A percentile compares a stretch with the other conserved stretches of the same genome.
These are phyloP conservation scores for Trametes versicolor DNA, from an alignment of 1,284 basidiomycete genomes.

Conservation along the genomic window DNA sequence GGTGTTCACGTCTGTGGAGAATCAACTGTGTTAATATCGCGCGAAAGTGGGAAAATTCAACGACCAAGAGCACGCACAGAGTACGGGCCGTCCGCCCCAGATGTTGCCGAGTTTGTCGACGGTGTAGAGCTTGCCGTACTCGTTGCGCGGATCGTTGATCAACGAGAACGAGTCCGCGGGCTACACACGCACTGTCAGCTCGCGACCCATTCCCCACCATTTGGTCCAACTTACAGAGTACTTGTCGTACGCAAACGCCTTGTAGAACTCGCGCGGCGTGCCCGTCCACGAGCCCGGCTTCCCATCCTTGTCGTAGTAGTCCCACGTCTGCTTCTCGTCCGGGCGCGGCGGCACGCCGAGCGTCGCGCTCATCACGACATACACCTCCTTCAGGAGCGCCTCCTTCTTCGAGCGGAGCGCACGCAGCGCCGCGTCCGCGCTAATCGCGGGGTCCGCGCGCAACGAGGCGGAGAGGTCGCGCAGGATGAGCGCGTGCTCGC, in stretches of 20 bases:
- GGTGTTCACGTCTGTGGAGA: constrained; percentile 84
- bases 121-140: constrained; percentile 87
- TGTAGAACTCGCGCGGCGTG: constrained; percentile 85
- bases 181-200: constrained; percentile 39
- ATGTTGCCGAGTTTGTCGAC: constrained; percentile 94
- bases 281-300: constrained; percentile 83
- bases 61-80: constrained; percentile 63
- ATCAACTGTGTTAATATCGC: not conserved
- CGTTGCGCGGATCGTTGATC: constrained; percentile 94
- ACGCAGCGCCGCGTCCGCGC: constrained; percentile 55
- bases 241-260: constrained; percentile 53
- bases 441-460: constrained; percentile 52
- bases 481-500: constrained; percentile 89
- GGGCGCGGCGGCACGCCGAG: constrained; percentile 87
- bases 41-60: not conserved
- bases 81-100: constrained; percentile 85
- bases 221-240: constrained; percentile 57
- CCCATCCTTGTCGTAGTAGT: constrained; percentile 85
- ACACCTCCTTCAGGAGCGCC: constrained; percentile 85
- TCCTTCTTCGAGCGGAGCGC: constrained; percentile 84
- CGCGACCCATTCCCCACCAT: not conserved
- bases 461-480: constrained; percentile 69
- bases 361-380: constrained; percentile 87
- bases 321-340: constrained; percentile 83
- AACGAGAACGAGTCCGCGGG: constrained; percentile 86